Base-by-base conservation (phyloP, 441 rosid species). In the Geranium incanum region DNA sequence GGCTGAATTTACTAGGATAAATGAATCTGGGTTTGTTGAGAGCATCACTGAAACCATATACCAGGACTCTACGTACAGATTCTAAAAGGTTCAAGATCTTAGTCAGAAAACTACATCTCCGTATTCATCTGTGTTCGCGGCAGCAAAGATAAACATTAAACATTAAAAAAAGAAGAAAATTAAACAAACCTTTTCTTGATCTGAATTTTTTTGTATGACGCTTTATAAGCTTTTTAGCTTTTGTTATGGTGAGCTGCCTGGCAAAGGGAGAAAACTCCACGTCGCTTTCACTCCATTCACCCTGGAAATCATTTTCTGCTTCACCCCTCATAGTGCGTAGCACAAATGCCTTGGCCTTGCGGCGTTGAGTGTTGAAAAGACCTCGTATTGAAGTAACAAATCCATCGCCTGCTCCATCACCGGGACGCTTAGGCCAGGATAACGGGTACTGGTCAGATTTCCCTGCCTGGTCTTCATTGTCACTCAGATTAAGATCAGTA, bases 341-440 rank as follows among this genome's bases (percentile, higher is more conserved):
- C 12, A 96, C 98, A 78, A 96, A 93, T 72, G 93, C 96, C 81
- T 81, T 91, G 62, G 99, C 99, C 82, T 89, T 96, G 50, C 93
- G 95, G 39, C 97, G 88, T 78, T 96, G 99, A 28, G 91, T 96
- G 73, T 82, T 93, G 75, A 96, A 96, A 66, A 96, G 97, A 68
- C 98, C 98, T 84, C 86, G 82, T 63, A 96, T 78, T 67, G 98
- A 93, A 71, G 95, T 96, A 33, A 93, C 99, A 77, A 96, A 96
- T 72, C 99, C 96, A 83, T 96, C 99, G 39, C 99, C 99, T 63
- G 99, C 99, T 81, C 98, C 98, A 76, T 96, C 99, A 23, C 66
- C 38, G 62, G 77, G 81, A 48, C 97, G 97, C 84, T 91, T 96
- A n/a, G 89, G 85, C 80, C 85, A 96, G 64, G 95, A 82, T 37